Evolutionary conservation across 306 rosid species (phyloP).

Genomic region (Prinsepia uniflora): DNA sequence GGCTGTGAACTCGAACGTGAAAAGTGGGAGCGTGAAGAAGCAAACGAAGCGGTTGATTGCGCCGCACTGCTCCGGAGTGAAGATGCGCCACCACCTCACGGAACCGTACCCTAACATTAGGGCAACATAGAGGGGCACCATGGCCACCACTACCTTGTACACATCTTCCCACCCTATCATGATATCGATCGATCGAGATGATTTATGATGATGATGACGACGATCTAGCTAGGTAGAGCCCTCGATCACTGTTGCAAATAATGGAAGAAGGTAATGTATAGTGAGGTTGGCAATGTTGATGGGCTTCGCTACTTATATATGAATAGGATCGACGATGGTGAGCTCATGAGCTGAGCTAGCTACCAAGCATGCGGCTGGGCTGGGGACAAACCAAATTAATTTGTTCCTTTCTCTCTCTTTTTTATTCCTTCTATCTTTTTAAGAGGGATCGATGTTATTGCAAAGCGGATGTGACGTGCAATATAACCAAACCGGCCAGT

Average conservation of each 20-base stretch:
- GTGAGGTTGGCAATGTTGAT: not conserved
- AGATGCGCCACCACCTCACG: constrained; percentile 79
- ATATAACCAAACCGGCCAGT: not conserved
- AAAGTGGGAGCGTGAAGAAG: constrained; percentile 84
- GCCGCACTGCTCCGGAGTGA: constrained; percentile 70
- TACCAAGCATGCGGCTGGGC: not conserved
- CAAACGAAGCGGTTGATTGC: constrained; percentile 82
- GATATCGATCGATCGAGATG: not conserved
- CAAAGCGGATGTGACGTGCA: constrained; percentile 6
- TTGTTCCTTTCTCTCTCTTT: not conserved
- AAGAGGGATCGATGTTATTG: constrained; percentile 4
- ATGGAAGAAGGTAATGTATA: not conserved
- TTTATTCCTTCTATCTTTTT: not conserved
- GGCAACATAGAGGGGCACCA: constrained; percentile 76
- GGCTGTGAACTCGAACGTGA: constrained; percentile 75
- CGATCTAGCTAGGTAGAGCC: too few relatives aligned
- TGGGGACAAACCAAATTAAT: constrained; percentile 12
- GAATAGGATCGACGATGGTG: not conserved
- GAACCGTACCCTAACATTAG: constrained; percentile 82
- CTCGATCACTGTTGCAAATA: not conserved
- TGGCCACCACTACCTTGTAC: constrained; percentile 71
- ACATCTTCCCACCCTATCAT: constrained; percentile 92
- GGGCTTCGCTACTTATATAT: not conserved
- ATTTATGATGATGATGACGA: too few relatives aligned
- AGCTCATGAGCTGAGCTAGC: too few relatives aligned